phyloP scores from a whole-genome alignment of 129 eudicot species.

The Chrysanthemum seticuspe region DNA sequence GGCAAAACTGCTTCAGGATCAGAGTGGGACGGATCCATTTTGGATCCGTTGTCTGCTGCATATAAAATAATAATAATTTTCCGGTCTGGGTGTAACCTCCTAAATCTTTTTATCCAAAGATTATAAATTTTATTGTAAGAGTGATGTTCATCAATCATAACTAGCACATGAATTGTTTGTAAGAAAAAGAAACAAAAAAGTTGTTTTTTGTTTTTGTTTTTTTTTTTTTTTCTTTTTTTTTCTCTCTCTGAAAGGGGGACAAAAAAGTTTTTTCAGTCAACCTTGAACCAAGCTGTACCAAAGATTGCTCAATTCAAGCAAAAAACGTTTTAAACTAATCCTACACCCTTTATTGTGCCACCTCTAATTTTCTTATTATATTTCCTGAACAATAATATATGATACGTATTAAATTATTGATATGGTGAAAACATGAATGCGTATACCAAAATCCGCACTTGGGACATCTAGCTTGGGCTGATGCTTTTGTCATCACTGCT shows the following conservation, averaged over 20 bases:
- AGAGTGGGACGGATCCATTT: too few species aligned
- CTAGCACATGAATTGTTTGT: not conserved
- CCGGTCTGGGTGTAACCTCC: not conserved
- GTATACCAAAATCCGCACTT: constrained; percentile 65
- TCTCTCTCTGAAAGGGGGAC: too few species aligned
- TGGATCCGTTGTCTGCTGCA: too few species aligned
- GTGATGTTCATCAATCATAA: not conserved
- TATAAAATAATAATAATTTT: too few species aligned
- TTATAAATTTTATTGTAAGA: not conserved
- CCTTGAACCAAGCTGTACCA: too few species aligned
- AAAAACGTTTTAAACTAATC: too few species aligned
- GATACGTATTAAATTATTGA: not conserved
- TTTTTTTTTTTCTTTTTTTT: too few species aligned
- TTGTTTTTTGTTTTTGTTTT: too few species aligned
- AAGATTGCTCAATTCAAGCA: too few species aligned
- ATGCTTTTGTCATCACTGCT: constrained; percentile 70
- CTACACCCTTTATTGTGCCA: not conserved
- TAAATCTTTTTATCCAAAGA: not conserved
- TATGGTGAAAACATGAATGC: not conserved
- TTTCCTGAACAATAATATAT: not conserved
- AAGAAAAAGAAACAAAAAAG: too few species aligned
- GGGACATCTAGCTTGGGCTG: constrained; percentile 70
- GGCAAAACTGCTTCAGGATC: too few species aligned
- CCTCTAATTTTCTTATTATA: not conserved
- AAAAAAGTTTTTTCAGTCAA: too few species aligned